Conservation (phyloP, 2,329 filamentous ascomycete species). For the Pseudogymnoascus sp. region DNA sequence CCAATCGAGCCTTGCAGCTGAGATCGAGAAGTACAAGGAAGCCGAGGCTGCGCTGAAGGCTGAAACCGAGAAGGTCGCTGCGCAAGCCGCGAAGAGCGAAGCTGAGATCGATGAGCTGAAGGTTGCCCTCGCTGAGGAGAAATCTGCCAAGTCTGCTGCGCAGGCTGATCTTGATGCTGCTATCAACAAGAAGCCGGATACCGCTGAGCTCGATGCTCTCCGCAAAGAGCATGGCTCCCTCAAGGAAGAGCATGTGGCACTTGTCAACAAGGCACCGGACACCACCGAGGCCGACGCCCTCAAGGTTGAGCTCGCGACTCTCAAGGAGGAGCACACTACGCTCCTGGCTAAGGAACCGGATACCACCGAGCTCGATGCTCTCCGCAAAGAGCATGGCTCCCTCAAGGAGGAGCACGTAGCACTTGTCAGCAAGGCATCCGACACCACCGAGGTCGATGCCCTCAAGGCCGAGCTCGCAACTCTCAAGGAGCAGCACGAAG, state of each 20-base stretch:
- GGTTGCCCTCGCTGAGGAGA: slow-evolving; percentile 33
- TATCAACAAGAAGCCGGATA: slow-evolving; percentile 50
- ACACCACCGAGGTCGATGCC: slow-evolving; percentile 45
- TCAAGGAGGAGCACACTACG: slow-evolving; percentile 42
- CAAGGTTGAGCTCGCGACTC: slow-evolving; percentile 41
- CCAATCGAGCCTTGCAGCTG: slow-evolving; percentile 16
- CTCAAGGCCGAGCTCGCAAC: slow-evolving; percentile 34
- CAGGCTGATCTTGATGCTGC: slow-evolving; percentile 52
- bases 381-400: slow-evolving; percentile 37
- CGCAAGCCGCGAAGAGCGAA: slow-evolving; percentile 22
- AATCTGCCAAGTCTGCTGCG: slow-evolving; percentile 36
- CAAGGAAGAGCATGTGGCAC: slow-evolving; percentile 43
- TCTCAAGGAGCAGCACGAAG: slow-evolving; percentile 37
- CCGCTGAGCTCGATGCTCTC: slow-evolving; percentile 43
- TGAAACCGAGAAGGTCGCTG: slow-evolving; percentile 41
- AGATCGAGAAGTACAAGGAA: slow-evolving; percentile 22
- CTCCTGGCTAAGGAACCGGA: slow-evolving; percentile 29
- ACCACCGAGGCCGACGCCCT: slow-evolving; percentile 47
- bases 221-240: slow-evolving; percentile 28
- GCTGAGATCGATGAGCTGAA: slow-evolving; percentile 24
- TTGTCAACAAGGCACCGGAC: slow-evolving; percentile 46
- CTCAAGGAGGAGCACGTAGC: slow-evolving; percentile 41
- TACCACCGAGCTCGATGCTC: slow-evolving; percentile 36
- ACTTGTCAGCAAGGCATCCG: slow-evolving; percentile 45
- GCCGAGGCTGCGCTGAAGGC: slow-evolving; percentile 34